These are phyloP conservation scores for Arthroderma uncinatum DNA, from an alignment of 2,329 filamentous ascomycete species.

Conservation along the genomic window DNA sequence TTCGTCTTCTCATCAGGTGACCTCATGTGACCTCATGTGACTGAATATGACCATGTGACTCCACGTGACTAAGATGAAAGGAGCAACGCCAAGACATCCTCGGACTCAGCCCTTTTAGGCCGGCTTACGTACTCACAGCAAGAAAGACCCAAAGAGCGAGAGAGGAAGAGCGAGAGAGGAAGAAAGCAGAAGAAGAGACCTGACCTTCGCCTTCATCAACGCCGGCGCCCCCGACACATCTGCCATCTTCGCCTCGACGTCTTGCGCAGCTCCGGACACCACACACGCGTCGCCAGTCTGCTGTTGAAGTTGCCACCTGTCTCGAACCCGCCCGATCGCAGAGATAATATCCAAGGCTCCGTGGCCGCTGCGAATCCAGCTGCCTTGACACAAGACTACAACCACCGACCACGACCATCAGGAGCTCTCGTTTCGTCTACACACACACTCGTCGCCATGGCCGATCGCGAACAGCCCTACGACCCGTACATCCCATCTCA, in stretches of 20 bases:
- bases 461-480: conserved; percentile 56
- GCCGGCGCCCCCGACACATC: too few relatives aligned
- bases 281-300: neutral
- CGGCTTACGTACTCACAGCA: conserved; percentile 3
- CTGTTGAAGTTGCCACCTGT: neutral
- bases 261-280: neutral
- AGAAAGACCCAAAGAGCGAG: neutral
- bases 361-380: neutral
- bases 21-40: too few relatives aligned
- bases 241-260: neutral
- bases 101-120: neutral
- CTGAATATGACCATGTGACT: too few relatives aligned
- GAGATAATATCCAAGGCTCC: neutral
- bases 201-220: neutral
- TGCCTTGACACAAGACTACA: neutral
- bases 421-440: neutral
- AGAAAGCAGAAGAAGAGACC: too few relatives aligned
- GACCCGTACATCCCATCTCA: conserved; percentile 79
- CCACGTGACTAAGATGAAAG: conserved; percentile 7
- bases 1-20: too few relatives aligned
- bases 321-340: neutral
- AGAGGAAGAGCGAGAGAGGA: neutral
- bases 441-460: conserved; percentile 35
- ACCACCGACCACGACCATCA: neutral
- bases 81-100: conserved; percentile 7